These are phyloP conservation scores for Podospora appendiculata DNA, from an alignment of 495 filamentous ascomycete species.

Conservation along the genomic window DNA sequence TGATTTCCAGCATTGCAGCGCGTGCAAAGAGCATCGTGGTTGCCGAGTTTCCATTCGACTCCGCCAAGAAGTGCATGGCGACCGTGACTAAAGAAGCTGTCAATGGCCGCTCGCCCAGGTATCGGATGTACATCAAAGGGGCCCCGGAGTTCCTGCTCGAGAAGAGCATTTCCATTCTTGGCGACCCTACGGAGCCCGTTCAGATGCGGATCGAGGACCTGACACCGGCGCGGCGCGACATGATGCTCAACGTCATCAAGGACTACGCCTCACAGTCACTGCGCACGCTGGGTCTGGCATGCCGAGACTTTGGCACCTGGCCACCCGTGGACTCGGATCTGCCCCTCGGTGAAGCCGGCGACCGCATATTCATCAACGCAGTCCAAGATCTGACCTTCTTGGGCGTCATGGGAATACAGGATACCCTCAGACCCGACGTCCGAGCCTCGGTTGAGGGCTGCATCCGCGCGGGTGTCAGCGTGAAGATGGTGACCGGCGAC, in stretches of 20 bases:
- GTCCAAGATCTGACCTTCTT: conserved; percentile 62
- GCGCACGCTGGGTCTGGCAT: conserved; percentile 67
- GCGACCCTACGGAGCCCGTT: conserved; percentile 28
- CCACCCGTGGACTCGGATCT: conserved; percentile 56
- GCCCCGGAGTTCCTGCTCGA: conserved; percentile 62
- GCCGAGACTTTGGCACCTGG: conserved; percentile 70
- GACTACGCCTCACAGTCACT: conserved; percentile 64
- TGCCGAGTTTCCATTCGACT: conserved; percentile 64
- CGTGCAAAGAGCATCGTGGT: conserved; percentile 50
- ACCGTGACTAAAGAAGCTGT: conserved; percentile 48
- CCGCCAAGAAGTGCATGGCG: conserved; percentile 65
- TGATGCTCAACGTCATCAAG: conserved; percentile 49
- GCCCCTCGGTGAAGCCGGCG: conserved; percentile 47
- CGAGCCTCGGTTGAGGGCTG: conserved; percentile 67
- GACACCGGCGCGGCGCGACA: conserved; percentile 42
- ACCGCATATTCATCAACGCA: conserved; percentile 48
- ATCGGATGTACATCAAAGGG: conserved; percentile 62
- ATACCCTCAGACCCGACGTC: conserved; percentile 69
- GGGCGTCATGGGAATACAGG: conserved; percentile 68
- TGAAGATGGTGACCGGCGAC: conserved; percentile 89
- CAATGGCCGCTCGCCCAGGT: conserved; percentile 26
- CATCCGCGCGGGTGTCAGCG: conserved; percentile 71
- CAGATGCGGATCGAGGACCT: conserved; percentile 11
- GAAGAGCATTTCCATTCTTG: conserved; percentile 51
- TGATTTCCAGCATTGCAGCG: conserved; percentile 49